Evolutionary conservation across 805 yeast genomes (phyloP), one percentile per base, ranked within the genome.

Genomic region (Brettanomyces bruxellensis): DNA sequence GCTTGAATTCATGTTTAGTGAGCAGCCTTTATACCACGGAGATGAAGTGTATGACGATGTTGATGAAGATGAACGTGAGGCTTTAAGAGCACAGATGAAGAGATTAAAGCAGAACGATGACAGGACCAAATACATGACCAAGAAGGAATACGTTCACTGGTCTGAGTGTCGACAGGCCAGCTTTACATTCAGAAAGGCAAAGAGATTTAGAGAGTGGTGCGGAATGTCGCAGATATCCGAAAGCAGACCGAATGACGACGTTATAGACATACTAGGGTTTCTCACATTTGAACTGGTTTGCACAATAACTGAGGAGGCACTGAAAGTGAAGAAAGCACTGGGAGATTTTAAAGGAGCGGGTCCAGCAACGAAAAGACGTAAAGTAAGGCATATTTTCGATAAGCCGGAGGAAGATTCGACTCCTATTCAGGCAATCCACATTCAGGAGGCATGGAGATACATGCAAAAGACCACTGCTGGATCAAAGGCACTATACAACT

Each of bases 81-180:
- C 96, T 4, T 83, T 88, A 34, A 64, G 83, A 28, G 93, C 95
- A 0, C 87, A 95, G n/a, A 67, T 88, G 62, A 88, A 89, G 62
- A 71, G 97, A 48, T 73, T 93, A 53, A 88, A 89, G 57, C 81
- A 79, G 64, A 97, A 97, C 4, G 99, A 93, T 65, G 96, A 93
- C 44, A 73, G 99, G 51, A 93, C 99, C 0, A 78, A 73, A 52
- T 76, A 83, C 54, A 93, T 93, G 99, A 93, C 99, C 1, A 84
- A 81, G 59, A 96, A 93, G 57, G 99, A 93, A 61, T 93, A 93
- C 58, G 99, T 90, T 14, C 99, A 93, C 62, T 93, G 98, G 97
- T 86, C 96, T 11, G 99, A 93, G 59, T 93, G 99, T 66, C 78
- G 99, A 51, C 99, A 93, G 64, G 98, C 98, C 1, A 83, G 95